Conservation (phyloP, 306 rosid genomes). For the Acacia melanoxylon region DNA sequence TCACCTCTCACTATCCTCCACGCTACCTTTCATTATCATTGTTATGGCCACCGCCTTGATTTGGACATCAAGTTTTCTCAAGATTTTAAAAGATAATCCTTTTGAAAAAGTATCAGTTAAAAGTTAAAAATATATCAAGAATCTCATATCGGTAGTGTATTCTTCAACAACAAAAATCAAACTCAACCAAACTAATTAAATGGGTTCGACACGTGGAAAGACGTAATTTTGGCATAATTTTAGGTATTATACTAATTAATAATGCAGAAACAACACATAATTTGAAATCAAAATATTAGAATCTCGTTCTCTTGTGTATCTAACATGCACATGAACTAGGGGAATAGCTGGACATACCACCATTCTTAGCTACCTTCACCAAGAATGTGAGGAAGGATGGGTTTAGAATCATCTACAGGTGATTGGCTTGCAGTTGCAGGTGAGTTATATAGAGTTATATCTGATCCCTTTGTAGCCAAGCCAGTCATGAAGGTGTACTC, state of each 20-base stretch:
- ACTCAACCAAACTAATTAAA: no score
- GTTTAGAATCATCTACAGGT: conserved; percentile 21
- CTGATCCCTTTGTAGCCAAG: conserved; percentile 29
- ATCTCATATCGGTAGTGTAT: no score
- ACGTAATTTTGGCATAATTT: no score
- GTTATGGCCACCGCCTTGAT: neutral
- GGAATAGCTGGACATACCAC: neutral
- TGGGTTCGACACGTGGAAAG: no score
- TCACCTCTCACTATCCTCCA: neutral
- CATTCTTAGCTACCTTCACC: conserved; percentile 41
- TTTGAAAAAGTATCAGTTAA: no score
- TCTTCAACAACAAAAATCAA: no score
- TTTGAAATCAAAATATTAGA: neutral
- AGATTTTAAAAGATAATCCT: no score
- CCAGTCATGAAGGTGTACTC: conserved; percentile 23
- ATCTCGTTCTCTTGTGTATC: no score
- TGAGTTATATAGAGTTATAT: conserved; percentile 33
- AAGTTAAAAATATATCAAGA: no score
- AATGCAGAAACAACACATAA: neutral
- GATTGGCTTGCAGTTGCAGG: conserved; percentile 27
- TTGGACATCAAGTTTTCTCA: neutral
- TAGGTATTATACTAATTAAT: no score
- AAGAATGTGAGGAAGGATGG: conserved; percentile 31
- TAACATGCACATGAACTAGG: neutral
- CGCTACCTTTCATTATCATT: neutral